Conservation (phyloP, 805 yeast genomes). For the Candida pseudoglaebosa region DNA sequence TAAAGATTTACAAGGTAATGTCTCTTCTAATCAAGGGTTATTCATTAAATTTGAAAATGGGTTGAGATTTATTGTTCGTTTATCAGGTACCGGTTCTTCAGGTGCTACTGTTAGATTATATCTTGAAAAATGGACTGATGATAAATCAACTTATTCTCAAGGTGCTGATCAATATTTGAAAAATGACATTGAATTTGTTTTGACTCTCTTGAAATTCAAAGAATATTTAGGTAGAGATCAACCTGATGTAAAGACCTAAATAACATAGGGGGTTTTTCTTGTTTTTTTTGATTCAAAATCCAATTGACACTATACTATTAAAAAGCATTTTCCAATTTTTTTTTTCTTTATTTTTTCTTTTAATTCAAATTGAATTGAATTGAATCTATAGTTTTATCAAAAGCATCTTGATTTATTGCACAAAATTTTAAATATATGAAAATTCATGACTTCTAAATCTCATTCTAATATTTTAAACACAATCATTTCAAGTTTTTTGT, state of each 20-base stretch:
- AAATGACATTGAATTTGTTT: conserved; percentile 57
- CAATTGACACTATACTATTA: too few species aligned
- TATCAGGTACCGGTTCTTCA: conserved; percentile 96
- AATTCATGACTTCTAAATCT: too few species aligned
- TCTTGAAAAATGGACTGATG: conserved; percentile 75
- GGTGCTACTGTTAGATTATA: conserved; percentile 96
- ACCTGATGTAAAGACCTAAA: conserved; percentile 83
- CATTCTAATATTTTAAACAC: too few species aligned
- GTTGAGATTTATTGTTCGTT: conserved; percentile 78
- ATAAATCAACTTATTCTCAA: conserved; percentile 43
- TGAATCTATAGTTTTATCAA: too few species aligned
- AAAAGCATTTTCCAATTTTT: too few species aligned
- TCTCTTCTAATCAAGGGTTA: conserved; percentile 83
- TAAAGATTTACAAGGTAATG: conserved; percentile 92
- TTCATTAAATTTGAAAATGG: conserved; percentile 79
- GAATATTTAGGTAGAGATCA: conserved; percentile 73
- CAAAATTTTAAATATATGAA: too few species aligned
- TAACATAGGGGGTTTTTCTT: too few species aligned
- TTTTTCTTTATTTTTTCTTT: too few species aligned
- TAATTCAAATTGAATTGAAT: too few species aligned
- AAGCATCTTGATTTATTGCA: too few species aligned
- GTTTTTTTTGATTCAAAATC: too few species aligned
- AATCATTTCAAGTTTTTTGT: too few species aligned
- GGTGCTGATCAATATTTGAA: conserved; percentile 67
- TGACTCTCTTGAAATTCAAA: conserved; percentile 66